Conservation (phyloP, 148 eudicot genomes). For the Talinum fruticosum region DNA sequence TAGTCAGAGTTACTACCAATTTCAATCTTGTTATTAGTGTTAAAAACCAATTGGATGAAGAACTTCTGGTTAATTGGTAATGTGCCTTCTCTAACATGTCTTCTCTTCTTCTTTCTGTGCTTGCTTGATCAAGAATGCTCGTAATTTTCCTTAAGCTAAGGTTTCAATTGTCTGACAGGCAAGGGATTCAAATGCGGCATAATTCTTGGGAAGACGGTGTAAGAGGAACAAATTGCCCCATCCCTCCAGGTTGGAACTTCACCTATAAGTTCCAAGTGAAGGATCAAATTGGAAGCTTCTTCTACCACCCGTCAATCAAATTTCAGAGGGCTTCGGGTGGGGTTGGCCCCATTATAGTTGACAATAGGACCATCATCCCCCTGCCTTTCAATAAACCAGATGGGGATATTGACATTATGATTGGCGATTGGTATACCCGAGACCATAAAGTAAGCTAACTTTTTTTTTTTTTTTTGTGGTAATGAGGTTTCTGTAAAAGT, state of each 20-base stretch:
- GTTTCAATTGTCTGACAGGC: slow-evolving; percentile 15
- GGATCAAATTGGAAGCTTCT: slow-evolving; percentile 93
- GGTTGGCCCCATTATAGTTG: slow-evolving; percentile 63
- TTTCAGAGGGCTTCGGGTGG: slow-evolving; percentile 95
- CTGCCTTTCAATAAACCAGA: slow-evolving; percentile 78
- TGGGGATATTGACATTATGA: slow-evolving; percentile 68
- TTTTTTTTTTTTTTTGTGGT: neutral
- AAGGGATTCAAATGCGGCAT: slow-evolving; percentile 62
- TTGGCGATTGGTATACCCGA: slow-evolving; percentile 91
- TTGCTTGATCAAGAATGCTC: neutral
- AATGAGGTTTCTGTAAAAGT: neutral
- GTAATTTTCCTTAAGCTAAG: neutral
- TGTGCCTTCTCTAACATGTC: slow-evolving; percentile 1
- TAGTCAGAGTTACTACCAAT: slow-evolving; percentile 68
- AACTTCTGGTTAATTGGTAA: slow-evolving; percentile 74
- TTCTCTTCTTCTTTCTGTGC: neutral
- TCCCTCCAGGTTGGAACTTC: slow-evolving; percentile 72
- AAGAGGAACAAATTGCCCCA: slow-evolving; percentile 84
- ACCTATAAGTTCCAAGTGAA: slow-evolving; percentile 88
- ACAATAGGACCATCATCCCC: slow-evolving; percentile 49
- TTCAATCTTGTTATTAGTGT: slow-evolving; percentile 66
- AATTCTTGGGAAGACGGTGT: slow-evolving; percentile 96
- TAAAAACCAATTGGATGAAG: slow-evolving; percentile 71
- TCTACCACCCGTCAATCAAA: slow-evolving; percentile 73
- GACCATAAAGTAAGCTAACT: slow-evolving; percentile 62